Percentiles rank a stretch among this genome's conserved stretches.
Conservation (phyloP, 2,329 filamentous ascomycete species). For the Xylaria sp. region DNA sequence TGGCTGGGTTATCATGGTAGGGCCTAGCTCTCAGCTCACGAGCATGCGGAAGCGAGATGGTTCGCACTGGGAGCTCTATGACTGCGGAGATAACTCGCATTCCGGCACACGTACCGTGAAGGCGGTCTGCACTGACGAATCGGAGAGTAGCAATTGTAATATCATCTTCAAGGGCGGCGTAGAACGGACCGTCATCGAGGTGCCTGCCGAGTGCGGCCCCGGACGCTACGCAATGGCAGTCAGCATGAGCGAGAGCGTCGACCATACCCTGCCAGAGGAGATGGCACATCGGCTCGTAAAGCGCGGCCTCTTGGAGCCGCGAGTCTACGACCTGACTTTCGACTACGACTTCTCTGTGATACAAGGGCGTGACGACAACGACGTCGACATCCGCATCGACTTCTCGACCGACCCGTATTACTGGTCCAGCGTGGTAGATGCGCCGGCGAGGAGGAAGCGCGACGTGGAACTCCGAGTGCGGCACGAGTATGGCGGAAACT, state of each 20-base stretch:
- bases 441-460: slow-evolving; percentile 38
- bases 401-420: slow-evolving; percentile 53
- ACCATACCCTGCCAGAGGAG: slow-evolving; percentile 22
- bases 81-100: slow-evolving; percentile 48
- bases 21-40: slow-evolving; percentile 49
- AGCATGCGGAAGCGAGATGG: slow-evolving; percentile 56
- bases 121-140: slow-evolving; percentile 53
- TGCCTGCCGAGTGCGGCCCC: slow-evolving; percentile 54
- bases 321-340: slow-evolving; percentile 53
- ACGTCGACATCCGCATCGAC: slow-evolving; percentile 54
- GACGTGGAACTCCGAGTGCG: slow-evolving; percentile 27
- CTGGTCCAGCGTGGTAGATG: slow-evolving; percentile 50
- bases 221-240: slow-evolving; percentile 55
- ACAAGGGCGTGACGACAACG: slow-evolving; percentile 45
- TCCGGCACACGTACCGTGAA: slow-evolving; percentile 51
- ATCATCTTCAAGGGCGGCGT: slow-evolving; percentile 52
- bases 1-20: slow-evolving; percentile 49
- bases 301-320: not conserved
- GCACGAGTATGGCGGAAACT: slow-evolving; percentile 32
- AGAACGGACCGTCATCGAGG: slow-evolving; percentile 54
- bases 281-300: slow-evolving; percentile 14
- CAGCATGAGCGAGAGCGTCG: slow-evolving; percentile 39
- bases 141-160: slow-evolving; percentile 52
- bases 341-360: slow-evolving; percentile 54
- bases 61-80: slow-evolving; percentile 56